Base-by-base conservation (phyloP, 2,329 filamentous ascomycete species). In the Calonectria leucothoes region DNA sequence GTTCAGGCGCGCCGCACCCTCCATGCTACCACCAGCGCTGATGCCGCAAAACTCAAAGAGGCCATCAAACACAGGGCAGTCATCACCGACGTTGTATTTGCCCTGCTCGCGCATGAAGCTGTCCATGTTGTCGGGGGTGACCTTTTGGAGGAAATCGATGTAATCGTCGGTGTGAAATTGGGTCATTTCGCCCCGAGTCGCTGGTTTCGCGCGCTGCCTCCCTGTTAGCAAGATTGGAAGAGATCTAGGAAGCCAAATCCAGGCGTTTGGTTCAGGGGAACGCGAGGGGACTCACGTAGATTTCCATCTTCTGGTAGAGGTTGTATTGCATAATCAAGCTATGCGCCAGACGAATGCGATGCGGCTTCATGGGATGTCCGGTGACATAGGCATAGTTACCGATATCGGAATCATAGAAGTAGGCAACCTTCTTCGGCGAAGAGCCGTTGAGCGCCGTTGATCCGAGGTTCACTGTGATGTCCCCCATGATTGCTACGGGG, bases 121-220 rank as follows among this genome's bases (percentile, higher is more conserved):
- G 79, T 99, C 97, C 95, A 98, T 98, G 83, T 99, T 99, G 87
- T 99, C 97, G 1, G 97, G 97, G 0, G 97, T 98, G 69, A 99
- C 97, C 80, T 97, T 98, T 86, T 90, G 94, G 23, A 99, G 88
- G 82, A 98, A 99, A 69, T 98, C 95, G 76, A 99, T 95, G 85
- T 99, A 99, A 81, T 98, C 96, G 82, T 94, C 92, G 66, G 95
- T 97, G 84, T 99, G 97, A 82, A 98, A 99, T 75, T 97, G 94
- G 68, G 93, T 94, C 89, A 99, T 94, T 84, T 98, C 96, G 80
- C 97, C 93, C 77, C 93, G 92, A 35, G 93, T 96, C 20, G 97
- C 97, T 12, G 95, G 94, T 88, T 96, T 96, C 69, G 94, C 94
- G 75, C 94, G 93, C 94, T 95, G 81, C 23, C 6, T 17, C 17